Evolutionary conservation across 352 stramenopile genomes (phyloP), one percentile per base, ranked within the genome.

Genomic region (Pythium graminicola): DNA sequence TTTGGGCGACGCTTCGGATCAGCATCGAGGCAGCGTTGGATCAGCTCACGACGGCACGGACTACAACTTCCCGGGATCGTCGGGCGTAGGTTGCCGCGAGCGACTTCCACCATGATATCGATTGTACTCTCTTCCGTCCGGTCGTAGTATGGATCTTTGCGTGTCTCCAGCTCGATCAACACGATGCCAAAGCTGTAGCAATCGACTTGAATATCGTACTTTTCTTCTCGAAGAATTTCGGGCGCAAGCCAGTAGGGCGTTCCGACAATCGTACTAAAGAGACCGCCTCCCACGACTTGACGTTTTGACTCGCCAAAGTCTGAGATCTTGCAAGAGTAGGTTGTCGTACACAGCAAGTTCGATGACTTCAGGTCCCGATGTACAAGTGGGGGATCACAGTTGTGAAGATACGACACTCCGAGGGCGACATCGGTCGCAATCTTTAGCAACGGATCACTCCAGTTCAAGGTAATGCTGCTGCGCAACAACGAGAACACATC

Each of bases 101-200:
- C 80, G 10, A 92, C 81, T 27, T 73, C 65, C 64, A 86, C 69
- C 81, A 92, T 92, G 53, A 92, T 86, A 32, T 92, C 77, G 46
- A 89, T 88, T 7, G 79, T 86, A 49, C 67, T 78, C 57, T 78
- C 73, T 5, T 70, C 50, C 8, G 62, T 60, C 14, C 74, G 55
- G 46, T 90, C 76, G 39, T 77, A 67, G 49, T 93, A 93, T 35
- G 81, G 81, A 44, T 89, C 75, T 14, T 68, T 73, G 10, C 79
- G 70, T 5, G 79, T 87, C 57, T 90, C 81, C 17, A 93, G 72
- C 61, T 93, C 81, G 16, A 90, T 79, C 7, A 95, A 58, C 43
- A 95, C 86, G 32, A 95, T 83, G 22, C 80, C 82, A 70, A 93
- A 95, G 47, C 81, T 93, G 64, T 93, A 95, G 62, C 78, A 86